Evolutionary conservation across 2,329 filamentous ascomycete species (phyloP).

Genomic region (Colletotrichum karsti): DNA sequence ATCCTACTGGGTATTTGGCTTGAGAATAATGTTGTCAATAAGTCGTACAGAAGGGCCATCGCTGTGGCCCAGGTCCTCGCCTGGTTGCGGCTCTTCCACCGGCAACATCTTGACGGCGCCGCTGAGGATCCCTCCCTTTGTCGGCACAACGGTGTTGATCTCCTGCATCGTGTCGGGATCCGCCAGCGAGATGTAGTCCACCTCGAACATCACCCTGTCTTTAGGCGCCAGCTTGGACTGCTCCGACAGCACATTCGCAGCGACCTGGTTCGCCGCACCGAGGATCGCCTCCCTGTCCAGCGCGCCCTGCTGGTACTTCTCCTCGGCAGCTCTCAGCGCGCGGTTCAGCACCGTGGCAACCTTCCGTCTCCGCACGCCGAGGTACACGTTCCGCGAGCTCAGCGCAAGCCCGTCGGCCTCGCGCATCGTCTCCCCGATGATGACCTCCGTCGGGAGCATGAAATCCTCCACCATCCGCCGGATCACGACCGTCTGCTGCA

Average conservation of each 20-base stretch:
- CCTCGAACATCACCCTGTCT: constrained; percentile 76
- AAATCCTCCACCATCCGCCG: constrained; percentile 89
- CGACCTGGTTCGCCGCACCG: constrained; percentile 71
- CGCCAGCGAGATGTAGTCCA: constrained; percentile 93
- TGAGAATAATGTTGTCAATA: constrained; percentile 91
- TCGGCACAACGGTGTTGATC: constrained; percentile 73
- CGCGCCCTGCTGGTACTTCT: constrained; percentile 62
- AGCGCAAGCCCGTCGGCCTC: constrained; percentile 86
- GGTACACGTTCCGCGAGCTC: constrained; percentile 93
- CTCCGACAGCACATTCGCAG: constrained; percentile 61
- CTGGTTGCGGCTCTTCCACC: constrained; percentile 73
- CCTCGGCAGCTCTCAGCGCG: constrained; percentile 76
- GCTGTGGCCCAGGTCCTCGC: constrained; percentile 78
- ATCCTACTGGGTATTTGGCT: constrained; percentile 42
- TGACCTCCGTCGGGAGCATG: constrained; percentile 77
- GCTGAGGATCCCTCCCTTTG: constrained; percentile 83
- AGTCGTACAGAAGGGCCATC: constrained; percentile 81
- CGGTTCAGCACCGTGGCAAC: constrained; percentile 77
- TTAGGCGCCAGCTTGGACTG: constrained; percentile 69
- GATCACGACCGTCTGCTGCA: constrained; percentile 94
- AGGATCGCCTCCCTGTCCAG: constrained; percentile 73
- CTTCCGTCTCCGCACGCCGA: constrained; percentile 77
- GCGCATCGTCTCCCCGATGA: constrained; percentile 78
- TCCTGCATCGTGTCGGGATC: constrained; percentile 87
- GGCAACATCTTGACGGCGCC: constrained; percentile 91